Conservation (phyloP, 2,329 filamentous ascomycete species). For the Fusarium dlaminii region DNA sequence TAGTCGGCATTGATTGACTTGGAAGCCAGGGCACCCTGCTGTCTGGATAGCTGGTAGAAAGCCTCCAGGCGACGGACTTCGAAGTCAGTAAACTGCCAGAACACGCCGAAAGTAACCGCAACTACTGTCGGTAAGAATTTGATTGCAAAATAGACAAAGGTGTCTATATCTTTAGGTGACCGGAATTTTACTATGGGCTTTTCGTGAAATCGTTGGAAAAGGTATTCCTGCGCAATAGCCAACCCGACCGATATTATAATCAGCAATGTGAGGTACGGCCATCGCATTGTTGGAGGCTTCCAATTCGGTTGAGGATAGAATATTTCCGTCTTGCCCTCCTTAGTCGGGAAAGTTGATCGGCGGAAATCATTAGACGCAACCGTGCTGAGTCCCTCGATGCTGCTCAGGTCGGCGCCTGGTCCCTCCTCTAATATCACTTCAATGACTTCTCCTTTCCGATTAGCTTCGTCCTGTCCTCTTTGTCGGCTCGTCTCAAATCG, state of each 20-base stretch:
- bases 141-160: conserved; percentile 66
- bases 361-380: conserved; percentile 45
- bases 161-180: conserved; percentile 59
- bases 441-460: conserved; percentile 67
- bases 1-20: conserved; percentile 80
- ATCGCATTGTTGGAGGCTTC: conserved; percentile 73
- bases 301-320: conserved; percentile 73
- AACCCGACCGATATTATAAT: conserved; percentile 64
- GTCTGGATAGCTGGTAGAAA: conserved; percentile 71
- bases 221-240: conserved; percentile 61
- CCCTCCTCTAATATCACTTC: conserved; percentile 62
- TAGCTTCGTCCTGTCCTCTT: conserved; percentile 67
- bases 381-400: conserved; percentile 56
- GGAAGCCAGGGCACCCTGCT: conserved; percentile 67
- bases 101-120: conserved; percentile 68
- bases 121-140: conserved; percentile 71
- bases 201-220: conserved; percentile 61
- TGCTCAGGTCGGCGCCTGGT: conserved; percentile 61
- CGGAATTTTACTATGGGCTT: conserved; percentile 61
- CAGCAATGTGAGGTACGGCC: conserved; percentile 66
- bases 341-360: conserved; percentile 51
- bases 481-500: conserved; percentile 57
- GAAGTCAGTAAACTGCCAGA: conserved; percentile 74
- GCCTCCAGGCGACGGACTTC: conserved; percentile 74
- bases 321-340: conserved; percentile 54